A percentile compares a stretch with the other conserved stretches of the same genome.
Conservation (phyloP, 495 filamentous ascomycete species). For the Terfezia boudieri region DNA sequence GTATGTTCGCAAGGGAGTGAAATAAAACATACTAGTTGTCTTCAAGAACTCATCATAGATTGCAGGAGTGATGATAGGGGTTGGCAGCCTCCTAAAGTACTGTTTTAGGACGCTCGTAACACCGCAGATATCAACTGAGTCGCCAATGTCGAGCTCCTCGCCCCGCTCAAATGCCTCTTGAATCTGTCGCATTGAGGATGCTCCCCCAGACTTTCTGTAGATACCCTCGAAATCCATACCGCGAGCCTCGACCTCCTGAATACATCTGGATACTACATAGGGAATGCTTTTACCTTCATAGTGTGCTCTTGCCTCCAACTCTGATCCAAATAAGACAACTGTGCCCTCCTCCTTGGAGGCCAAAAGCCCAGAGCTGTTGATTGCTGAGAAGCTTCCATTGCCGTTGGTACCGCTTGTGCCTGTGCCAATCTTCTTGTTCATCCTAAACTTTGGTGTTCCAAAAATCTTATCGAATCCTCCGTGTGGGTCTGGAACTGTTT, state of each 20-base stretch:
- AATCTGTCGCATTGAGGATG: constrained; percentile 63
- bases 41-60: constrained; percentile 80
- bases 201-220: constrained; percentile 90
- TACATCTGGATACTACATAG: constrained; percentile 74
- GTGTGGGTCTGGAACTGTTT: constrained; percentile 15
- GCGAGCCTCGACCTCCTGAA: constrained; percentile 88
- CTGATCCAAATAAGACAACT: constrained; percentile 60
- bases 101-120: constrained; percentile 93
- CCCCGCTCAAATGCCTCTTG: constrained; percentile 73
- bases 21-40: constrained; percentile 33
- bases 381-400: background rate
- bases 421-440: constrained; percentile 4
- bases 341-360: background rate
- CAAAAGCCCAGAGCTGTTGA: background rate
- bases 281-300: constrained; percentile 80
- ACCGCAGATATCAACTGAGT: constrained; percentile 85
- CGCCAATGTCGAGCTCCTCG: constrained; percentile 73
- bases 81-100: constrained; percentile 88
- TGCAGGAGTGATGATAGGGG: constrained; percentile 75
- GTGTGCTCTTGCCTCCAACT: constrained; percentile 65
- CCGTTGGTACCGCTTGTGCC: background rate
- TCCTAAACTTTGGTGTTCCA: constrained; percentile 14
- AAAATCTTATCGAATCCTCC: constrained; percentile 17
- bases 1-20: background rate
- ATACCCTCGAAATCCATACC: constrained; percentile 98